Evolutionary conservation across 495 filamentous ascomycete genomes (phyloP).

Genomic region (Aspergillus saccharolyticus): DNA sequence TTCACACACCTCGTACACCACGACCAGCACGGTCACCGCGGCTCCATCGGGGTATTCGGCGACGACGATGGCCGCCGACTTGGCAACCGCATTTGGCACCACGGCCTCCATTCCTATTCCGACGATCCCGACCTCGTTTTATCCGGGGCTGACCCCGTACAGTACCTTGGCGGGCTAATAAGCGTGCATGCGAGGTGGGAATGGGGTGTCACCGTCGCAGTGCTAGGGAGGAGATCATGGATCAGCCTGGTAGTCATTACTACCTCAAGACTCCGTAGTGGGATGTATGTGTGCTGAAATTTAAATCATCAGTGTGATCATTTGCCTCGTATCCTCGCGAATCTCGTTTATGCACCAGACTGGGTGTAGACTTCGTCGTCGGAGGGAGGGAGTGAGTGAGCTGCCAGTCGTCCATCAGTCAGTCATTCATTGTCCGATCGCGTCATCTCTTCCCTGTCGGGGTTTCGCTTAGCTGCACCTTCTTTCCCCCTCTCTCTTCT

Average conservation of each 20-base stretch:
- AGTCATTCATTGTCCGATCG: neutral
- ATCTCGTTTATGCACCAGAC: neutral
- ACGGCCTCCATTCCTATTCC: conserved; percentile 49
- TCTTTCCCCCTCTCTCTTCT: neutral
- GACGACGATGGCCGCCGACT: conserved; percentile 45
- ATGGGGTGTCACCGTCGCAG: neutral
- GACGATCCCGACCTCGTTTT: conserved; percentile 51
- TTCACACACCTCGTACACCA: conserved; percentile 25
- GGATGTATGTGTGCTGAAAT: neutral
- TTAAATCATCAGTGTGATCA: neutral
- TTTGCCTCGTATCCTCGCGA: neutral
- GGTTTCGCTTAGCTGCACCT: neutral
- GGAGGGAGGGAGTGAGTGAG: too few relatives aligned
- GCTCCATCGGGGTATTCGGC: conserved; percentile 45
- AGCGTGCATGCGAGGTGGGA: neutral
- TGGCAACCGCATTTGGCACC: conserved; percentile 40
- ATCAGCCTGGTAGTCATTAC: neutral
- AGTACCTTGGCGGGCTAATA: conserved; percentile 16
- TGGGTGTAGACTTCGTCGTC: too few relatives aligned
- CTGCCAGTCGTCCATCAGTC: neutral
- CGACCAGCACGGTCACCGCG: conserved; percentile 32
- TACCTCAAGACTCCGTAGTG: neutral
- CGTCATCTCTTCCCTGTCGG: neutral
- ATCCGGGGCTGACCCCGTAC: conserved; percentile 41
- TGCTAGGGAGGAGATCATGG: too few relatives aligned